phyloP scores from a whole-genome alignment of 1,139 yeast species.

The Diutina catenulata region DNA sequence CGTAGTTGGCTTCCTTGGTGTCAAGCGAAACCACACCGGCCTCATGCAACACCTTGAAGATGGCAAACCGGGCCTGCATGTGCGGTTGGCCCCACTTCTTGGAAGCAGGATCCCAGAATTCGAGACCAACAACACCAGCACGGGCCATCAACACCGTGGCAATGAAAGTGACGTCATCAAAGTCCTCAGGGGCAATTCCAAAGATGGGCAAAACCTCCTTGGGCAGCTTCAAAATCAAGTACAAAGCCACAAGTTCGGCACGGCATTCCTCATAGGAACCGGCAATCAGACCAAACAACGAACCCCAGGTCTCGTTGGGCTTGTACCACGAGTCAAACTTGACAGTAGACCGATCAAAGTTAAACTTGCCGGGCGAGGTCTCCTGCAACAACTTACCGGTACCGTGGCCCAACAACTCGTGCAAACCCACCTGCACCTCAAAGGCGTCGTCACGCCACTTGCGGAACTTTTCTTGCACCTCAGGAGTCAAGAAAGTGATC shows the following conservation, averaged over 20 bases:
- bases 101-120: constrained; percentile 75
- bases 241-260: constrained; percentile 84
- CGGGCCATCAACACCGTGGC: constrained; percentile 77
- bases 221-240: constrained; percentile 54
- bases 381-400: constrained; percentile 73
- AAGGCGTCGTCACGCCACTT: constrained; percentile 74
- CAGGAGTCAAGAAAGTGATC: constrained; percentile 48
- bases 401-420: constrained; percentile 88
- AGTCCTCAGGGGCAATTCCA: constrained; percentile 50
- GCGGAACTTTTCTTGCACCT: constrained; percentile 45
- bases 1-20: constrained; percentile 33
- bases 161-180: constrained; percentile 50
- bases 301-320: constrained; percentile 84
- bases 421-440: constrained; percentile 89
- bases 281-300: constrained; percentile 67
- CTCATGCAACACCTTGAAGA: constrained; percentile 60
- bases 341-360: constrained; percentile 53
- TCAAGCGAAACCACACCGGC: constrained; percentile 55
- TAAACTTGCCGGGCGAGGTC: constrained; percentile 49
- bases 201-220: constrained; percentile 54
- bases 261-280: constrained; percentile 90
- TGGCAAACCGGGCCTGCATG: constrained; percentile 85
- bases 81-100: constrained; percentile 94
- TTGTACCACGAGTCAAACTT: constrained; percentile 60
- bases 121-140: constrained; percentile 74